Evolutionary conservation across 2,329 filamentous ascomycete species (phyloP).

Genomic region (Orbilia quercus): DNA sequence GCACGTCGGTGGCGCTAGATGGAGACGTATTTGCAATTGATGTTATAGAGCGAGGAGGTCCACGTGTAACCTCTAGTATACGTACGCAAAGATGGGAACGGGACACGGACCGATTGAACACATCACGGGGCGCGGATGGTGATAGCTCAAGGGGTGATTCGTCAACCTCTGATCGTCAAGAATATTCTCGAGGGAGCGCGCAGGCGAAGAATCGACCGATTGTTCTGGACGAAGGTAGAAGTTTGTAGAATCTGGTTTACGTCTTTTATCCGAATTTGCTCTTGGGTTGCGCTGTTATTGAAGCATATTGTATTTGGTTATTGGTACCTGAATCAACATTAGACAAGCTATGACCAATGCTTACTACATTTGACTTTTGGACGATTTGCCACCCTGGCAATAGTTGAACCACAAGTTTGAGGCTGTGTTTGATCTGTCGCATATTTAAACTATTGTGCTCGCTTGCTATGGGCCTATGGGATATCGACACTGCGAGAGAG

Average conservation of each 20-base stretch:
- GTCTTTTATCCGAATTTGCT: too few species aligned
- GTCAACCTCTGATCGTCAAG: constrained; percentile 6
- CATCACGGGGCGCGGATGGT: constrained; percentile 1
- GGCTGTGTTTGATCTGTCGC: background rate
- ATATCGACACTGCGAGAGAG: background rate
- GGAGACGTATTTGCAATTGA: constrained; percentile 34
- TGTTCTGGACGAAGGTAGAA: constrained; percentile 1
- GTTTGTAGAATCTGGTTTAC: background rate
- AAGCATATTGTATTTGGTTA: too few species aligned
- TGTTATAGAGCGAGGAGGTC: background rate
- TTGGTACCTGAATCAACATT: too few species aligned
- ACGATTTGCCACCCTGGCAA: too few species aligned
- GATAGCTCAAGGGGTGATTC: constrained; percentile 15
- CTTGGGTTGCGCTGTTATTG: background rate
- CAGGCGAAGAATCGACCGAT: constrained; percentile 13
- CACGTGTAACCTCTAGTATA: too few species aligned
- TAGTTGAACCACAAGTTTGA: background rate
- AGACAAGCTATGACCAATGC: too few species aligned
- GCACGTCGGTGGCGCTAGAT: constrained; percentile 27
- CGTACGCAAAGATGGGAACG: background rate
- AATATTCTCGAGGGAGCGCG: background rate
- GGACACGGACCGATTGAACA: background rate
- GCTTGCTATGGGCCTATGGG: too few species aligned
- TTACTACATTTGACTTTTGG: too few species aligned
- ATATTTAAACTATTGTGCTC: background rate